These are phyloP conservation scores for Monosporascus sp. DNA, from an alignment of 2,329 filamentous ascomycete species.

Conservation along the genomic window DNA sequence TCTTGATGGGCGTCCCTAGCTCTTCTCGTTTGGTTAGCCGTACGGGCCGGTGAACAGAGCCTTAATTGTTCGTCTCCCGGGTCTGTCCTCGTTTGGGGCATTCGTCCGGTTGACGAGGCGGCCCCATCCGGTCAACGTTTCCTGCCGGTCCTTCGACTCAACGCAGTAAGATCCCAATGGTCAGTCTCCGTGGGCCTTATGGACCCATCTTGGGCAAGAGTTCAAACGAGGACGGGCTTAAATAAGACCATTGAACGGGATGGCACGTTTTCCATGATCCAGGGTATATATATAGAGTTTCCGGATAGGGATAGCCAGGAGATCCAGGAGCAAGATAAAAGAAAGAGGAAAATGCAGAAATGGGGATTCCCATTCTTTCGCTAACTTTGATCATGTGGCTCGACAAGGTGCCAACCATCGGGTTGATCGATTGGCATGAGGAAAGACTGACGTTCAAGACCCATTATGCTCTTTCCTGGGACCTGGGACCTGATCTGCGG, in stretches of 20 bases:
- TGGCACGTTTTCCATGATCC: neutral
- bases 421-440: neutral
- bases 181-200: neutral
- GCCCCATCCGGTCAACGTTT: no score
- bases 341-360: neutral
- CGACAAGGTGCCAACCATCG: no score
- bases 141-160: no score
- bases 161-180: neutral
- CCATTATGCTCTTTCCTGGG: no score
- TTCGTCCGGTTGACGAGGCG: no score
- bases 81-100: no score
- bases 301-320: neutral
- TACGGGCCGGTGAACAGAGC: no score
- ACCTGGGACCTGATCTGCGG: neutral
- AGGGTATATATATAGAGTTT: neutral
- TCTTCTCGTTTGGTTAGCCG: no score
- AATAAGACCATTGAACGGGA: no score
- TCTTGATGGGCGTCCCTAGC: no score
- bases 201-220: neutral
- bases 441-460: neutral
- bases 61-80: no score
- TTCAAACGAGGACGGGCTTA: neutral
- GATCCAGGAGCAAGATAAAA: neutral
- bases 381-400: neutral
- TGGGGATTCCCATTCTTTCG: neutral